Evolutionary conservation across 1,139 yeast genomes (phyloP), one percentile per base, ranked within the genome.

Genomic region (Kazachstania sp.): DNA sequence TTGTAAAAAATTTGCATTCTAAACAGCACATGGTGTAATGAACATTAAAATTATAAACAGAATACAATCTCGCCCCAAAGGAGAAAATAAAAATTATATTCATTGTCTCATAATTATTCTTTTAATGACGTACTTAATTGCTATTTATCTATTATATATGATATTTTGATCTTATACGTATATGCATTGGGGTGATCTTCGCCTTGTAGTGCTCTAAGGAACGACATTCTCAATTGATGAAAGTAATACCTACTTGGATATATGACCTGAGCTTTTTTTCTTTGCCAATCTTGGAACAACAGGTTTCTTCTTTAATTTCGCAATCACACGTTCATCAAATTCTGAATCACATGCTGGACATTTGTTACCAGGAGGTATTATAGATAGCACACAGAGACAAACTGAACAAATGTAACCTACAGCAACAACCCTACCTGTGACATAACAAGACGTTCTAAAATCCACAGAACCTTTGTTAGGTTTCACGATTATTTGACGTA

Each of bases 321-420:
- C 71, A 66, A 87, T 59, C 60, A 83, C 68, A 69, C 79, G 71
- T 68, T 78, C 68, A 54, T 78, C 77, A 66, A 81, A 73, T 53
- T 75, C 61, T 61, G 95, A 68, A 65, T 79, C 75, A 67, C 83
- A 79, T 65, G 88, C 81, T 1, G 87, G 86, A 58, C 88, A 82
- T 47, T 67, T 70, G 45, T 71, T 73, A 37, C 66, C 77, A 47
- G 65, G 70, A 45, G 78, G 85, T 50, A 73, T 78, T 68, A 73
- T 71, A 64, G 73, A 73, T 55, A 64, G 74, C 62, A 69, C 70
- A 63, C 97, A 90, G 28, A 94, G 71, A 64, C 99, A 94, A 28
- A 94, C 97, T 23, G 95, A 84, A 66, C 99, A 94, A 3, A 94
- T 97, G 58, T 78, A 90, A 0, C 97, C 99, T 44, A 92, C 76